Base-by-base conservation (phyloP, 352 stramenopile genomes). In the Phytophthora cajani region DNA sequence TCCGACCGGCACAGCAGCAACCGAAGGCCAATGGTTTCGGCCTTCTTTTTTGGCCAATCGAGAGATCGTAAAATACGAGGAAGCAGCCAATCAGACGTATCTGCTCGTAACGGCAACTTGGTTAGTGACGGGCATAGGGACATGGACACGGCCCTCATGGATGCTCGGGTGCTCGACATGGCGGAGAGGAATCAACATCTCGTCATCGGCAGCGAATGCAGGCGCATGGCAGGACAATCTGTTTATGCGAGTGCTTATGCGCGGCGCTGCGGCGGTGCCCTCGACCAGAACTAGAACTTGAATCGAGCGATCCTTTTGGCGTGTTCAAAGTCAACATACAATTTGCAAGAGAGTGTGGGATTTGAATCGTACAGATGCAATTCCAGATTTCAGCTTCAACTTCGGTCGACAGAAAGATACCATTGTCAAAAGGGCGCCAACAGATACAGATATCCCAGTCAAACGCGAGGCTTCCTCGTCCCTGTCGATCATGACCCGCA, bases 21-120 rank as follows among this genome's bases (percentile, higher is more conserved):
- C 61, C 51, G 53, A 66, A 66, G 63, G 64, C 81, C 82, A 89
- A 81, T 85, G 77, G 71, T 82, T 89, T 75, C 40, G 21, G 23
- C 46, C 16, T 32, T 40, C 23, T 2, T 25, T 87, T 85, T 84
- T 36, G 54, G 51, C 81, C 81, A 89, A 87, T 89, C n/a, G 58
- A 5, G 57, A 36, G 1, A 5, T 17, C 27, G 38, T 25, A 53
- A 5, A 49, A 19, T 2, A 5, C 14, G 25, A 66, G 36, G 9
- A 62, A 0, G 38, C 52, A 76, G 53, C 69, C 69, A 76, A 76
- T 76, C 40, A 52, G 17, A 12, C 30, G 30, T 36, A 36, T 36
- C 30, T 36, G 30, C 10, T 36, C 49, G 49, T 25, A 36, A 49
- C 12, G 42, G 42, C 42, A 49, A 49, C 17, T 49, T 23, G 49